These are phyloP conservation scores for Apocynum venetum DNA, from an alignment of 257 asterid genomes.

Conservation along the genomic window DNA sequence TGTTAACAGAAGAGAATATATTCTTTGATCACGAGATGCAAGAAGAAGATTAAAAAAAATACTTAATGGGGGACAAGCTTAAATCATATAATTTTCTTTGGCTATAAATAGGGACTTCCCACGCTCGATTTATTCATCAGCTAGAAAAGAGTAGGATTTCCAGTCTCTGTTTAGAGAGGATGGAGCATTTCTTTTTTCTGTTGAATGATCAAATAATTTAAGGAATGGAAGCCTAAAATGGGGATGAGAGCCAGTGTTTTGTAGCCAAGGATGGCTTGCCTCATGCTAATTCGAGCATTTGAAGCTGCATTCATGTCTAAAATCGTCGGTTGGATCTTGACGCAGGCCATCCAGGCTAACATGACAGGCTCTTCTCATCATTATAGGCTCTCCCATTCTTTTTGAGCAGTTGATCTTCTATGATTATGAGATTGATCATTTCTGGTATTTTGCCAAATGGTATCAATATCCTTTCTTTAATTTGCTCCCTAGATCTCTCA, in stretches of 20 bases:
- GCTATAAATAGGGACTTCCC: neutral
- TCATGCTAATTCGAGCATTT: neutral
- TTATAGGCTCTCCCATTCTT: slow-evolving; percentile 12
- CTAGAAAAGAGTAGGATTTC: neutral
- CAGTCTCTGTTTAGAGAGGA: neutral
- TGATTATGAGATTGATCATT: neutral
- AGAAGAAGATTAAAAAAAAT: neutral
- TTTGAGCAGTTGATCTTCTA: neutral
- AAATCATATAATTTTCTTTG: neutral
- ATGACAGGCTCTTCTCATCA: slow-evolving; percentile 16
- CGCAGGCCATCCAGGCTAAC: neutral
- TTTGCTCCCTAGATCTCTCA: neutral
- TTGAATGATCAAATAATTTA: neutral
- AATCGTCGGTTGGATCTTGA: neutral
- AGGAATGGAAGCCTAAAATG: slow-evolving; percentile 16
- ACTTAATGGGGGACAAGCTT: neutral
- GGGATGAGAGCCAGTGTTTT: slow-evolving; percentile 12
- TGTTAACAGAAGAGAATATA: slow-evolving; percentile 1
- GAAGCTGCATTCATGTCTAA: neutral
- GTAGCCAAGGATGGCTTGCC: slow-evolving; percentile 27
- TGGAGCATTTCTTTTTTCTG: neutral
- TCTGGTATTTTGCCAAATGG: neutral
- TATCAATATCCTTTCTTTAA: neutral
- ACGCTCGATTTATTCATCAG: neutral
- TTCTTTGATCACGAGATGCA: slow-evolving; percentile 3